Evolutionary conservation across 1,284 basidiomycete species (phyloP).

Genomic region (Porogramme epimiltina): DNA sequence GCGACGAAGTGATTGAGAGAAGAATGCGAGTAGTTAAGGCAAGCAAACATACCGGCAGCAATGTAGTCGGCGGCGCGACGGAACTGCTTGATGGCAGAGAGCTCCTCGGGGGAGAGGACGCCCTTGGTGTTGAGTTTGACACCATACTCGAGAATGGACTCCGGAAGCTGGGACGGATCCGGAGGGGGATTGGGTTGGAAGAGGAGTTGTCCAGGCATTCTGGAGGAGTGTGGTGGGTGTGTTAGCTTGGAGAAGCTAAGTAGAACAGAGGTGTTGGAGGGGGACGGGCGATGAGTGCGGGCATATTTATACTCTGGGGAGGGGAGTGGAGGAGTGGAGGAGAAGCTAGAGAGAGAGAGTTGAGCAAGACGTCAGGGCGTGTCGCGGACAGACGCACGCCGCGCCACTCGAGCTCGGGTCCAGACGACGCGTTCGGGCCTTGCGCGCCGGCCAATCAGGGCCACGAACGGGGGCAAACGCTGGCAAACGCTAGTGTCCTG

Average conservation of each 20-base stretch:
- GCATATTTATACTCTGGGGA: constrained; percentile 18
- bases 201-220: constrained; percentile 61
- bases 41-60: constrained; percentile 51
- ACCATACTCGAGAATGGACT: constrained; percentile 46
- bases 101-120: constrained; percentile 50
- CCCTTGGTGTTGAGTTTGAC: constrained; percentile 45
- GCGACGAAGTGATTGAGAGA: not conserved
- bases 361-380: too few species aligned
- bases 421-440: constrained; percentile 16
- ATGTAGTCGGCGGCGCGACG: constrained; percentile 66
- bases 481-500: too few species aligned
- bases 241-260: not conserved
- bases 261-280: constrained; percentile 2
- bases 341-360: not conserved
- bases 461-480: not conserved
- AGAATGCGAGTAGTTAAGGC: not conserved
- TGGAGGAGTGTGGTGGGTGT: constrained; percentile 2
- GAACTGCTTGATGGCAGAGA: constrained; percentile 53
- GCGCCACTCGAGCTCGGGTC: not conserved
- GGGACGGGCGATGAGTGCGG: not conserved
- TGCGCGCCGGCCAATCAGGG: constrained; percentile 6
- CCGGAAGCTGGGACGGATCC: constrained; percentile 60
- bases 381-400: too few species aligned
- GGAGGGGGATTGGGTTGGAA: constrained; percentile 61
- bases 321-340: not conserved